phyloP scores from a whole-genome alignment of 148 eudicot species.

The Amaranthus cruentus region DNA sequence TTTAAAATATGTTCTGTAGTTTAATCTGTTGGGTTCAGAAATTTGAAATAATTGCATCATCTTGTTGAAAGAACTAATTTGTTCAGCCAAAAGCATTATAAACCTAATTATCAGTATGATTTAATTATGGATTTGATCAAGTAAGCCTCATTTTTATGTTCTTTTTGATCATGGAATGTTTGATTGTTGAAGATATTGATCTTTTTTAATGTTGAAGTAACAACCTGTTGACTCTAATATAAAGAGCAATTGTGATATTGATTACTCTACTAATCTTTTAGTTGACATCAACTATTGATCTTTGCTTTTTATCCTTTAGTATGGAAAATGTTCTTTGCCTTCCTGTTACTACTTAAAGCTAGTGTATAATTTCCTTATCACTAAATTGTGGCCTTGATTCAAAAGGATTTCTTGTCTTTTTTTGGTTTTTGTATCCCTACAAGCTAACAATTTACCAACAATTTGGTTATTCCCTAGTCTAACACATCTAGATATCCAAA shows the following conservation, averaged over 20 bases:
- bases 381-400: background rate
- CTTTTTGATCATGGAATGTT: background rate
- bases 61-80: too few species aligned
- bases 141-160: background rate
- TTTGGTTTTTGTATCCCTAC: background rate
- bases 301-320: background rate
- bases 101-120: background rate
- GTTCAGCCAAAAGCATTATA: background rate
- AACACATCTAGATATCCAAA: too few species aligned
- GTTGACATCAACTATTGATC: background rate
- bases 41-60: too few species aligned
- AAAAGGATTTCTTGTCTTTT: background rate
- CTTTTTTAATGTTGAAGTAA: background rate
- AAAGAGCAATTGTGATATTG: background rate
- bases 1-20: background rate
- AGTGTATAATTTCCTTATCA: background rate
- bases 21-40: too few species aligned
- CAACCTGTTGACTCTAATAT: background rate
- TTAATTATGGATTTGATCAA: background rate
- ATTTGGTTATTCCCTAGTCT: background rate
- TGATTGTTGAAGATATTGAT: background rate
- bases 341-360: background rate
- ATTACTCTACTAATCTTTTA: too few species aligned
- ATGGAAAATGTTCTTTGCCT: too few species aligned
- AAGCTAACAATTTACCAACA: background rate